A percentile compares a stretch with the other conserved stretches of the same genome.
phyloP scores from a whole-genome alignment of 495 filamentous ascomycete genomes.

The Diplogelasinospora grovesii region DNA sequence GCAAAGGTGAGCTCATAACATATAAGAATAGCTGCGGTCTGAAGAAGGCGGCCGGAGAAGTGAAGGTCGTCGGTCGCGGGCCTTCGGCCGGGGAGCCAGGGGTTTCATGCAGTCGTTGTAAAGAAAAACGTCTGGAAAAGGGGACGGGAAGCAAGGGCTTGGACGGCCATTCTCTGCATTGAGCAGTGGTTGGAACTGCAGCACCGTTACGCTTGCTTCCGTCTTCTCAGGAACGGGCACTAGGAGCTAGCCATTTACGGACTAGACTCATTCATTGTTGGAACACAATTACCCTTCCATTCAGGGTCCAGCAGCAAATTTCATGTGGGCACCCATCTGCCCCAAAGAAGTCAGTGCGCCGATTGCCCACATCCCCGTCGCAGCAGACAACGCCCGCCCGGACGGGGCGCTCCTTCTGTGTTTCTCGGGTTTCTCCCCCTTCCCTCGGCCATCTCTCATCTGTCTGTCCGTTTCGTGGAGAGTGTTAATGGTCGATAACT shows the following conservation, averaged over 20 bases:
- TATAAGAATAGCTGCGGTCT: too few relatives aligned
- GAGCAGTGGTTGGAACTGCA: conserved; percentile 7
- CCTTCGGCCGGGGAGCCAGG: too few relatives aligned
- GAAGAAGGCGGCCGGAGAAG: too few relatives aligned
- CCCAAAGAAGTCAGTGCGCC: conserved; percentile 8
- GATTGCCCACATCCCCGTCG: conserved; percentile 15
- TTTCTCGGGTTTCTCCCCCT: conserved; percentile 12
- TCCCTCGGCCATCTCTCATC: conserved; percentile 14
- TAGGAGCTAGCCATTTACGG: conserved; percentile 5
- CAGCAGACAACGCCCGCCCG: background rate
- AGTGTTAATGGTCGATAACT: background rate
- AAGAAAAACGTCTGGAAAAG: conserved; percentile 18
- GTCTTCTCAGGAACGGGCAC: conserved; percentile 11
- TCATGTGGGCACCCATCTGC: conserved; percentile 1
- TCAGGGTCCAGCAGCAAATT: conserved; percentile 4
- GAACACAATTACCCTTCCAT: conserved; percentile 7
- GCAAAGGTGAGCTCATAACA: too few relatives aligned
- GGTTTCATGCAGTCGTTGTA: too few relatives aligned
- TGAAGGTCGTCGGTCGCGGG: background rate
- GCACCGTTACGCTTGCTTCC: conserved; percentile 12
- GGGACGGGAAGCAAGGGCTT: conserved; percentile 4
- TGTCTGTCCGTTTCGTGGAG: background rate
- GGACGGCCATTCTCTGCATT: conserved; percentile 4
- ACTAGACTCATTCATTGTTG: conserved; percentile 16
- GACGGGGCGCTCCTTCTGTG: conserved; percentile 6